Evolutionary conservation across 768 basidiomycete genomes (phyloP).

Genomic region (Suillus weaverae): DNA sequence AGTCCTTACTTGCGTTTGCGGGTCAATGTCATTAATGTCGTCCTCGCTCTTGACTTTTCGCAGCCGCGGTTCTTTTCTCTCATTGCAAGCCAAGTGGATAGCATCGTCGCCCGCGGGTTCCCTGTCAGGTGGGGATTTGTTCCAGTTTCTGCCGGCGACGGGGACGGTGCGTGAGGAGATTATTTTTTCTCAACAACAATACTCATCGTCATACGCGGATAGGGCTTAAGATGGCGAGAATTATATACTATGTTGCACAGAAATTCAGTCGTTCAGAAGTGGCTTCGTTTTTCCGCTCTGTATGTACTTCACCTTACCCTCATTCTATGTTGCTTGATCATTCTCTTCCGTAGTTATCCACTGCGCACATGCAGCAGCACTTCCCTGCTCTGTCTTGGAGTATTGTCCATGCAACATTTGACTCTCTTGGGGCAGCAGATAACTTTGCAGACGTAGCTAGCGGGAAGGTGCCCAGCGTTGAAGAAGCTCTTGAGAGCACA

Average conservation of each 20-base stretch:
- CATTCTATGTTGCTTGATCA: conserved; percentile 3
- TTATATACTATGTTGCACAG: conserved; percentile 67
- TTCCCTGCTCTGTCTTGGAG: conserved; percentile 44
- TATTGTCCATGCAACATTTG: conserved; percentile 40
- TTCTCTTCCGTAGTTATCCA: conserved; percentile 36
- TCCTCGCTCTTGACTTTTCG: conserved; percentile 82
- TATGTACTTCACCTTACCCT: neutral
- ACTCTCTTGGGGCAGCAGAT: conserved; percentile 34
- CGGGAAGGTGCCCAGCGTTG: conserved; percentile 24
- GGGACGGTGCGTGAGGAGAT: conserved; percentile 34
- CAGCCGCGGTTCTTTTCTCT: conserved; percentile 57
- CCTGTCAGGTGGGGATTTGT: conserved; percentile 89
- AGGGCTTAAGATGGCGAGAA: conserved; percentile 70
- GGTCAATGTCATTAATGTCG: conserved; percentile 80
- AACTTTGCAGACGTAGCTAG: conserved; percentile 43
- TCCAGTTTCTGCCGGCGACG: conserved; percentile 57
- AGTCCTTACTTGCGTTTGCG: conserved; percentile 76
- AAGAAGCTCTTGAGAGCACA: conserved; percentile 42
- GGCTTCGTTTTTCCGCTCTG: conserved; percentile 35
- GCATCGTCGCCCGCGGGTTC: conserved; percentile 68
- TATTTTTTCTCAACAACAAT: neutral
- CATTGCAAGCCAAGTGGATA: conserved; percentile 61
- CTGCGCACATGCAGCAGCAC: conserved; percentile 33
- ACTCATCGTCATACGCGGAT: neutral
- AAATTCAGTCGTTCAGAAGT: conserved; percentile 65